phyloP scores from a whole-genome alignment of 2,329 filamentous ascomycete species.

The Endocalyx cinctus region DNA sequence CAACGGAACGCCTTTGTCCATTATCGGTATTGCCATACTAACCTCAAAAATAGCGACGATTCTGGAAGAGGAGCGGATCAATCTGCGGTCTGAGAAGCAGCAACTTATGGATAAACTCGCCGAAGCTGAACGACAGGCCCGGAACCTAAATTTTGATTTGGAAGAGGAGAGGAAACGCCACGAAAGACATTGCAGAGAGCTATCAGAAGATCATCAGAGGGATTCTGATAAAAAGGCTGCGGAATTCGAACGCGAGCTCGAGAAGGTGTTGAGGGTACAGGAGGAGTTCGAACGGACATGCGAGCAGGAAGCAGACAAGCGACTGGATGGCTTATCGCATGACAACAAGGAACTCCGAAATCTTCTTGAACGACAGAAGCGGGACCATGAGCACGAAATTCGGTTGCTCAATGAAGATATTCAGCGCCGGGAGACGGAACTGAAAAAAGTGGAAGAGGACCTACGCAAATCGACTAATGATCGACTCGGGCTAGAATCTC shows the following conservation, averaged over 20 bases:
- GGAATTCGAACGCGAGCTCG: constrained; percentile 40
- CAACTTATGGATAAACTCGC: constrained; percentile 61
- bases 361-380: constrained; percentile 46
- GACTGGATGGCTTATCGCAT: constrained; percentile 35
- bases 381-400: constrained; percentile 38
- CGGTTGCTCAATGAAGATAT: constrained; percentile 35
- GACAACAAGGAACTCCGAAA: constrained; percentile 63
- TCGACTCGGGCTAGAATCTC: constrained; percentile 15
- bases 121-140: constrained; percentile 52
- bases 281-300: constrained; percentile 39
- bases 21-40: constrained; percentile 6
- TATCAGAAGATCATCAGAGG: constrained; percentile 35
- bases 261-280: constrained; percentile 51
- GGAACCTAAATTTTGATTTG: constrained; percentile 36
- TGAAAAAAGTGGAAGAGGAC: constrained; percentile 41
- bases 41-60: constrained; percentile 37
- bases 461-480: constrained; percentile 27
- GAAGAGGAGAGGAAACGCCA: constrained; percentile 39
- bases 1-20: neutral
- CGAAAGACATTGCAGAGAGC: constrained; percentile 19
- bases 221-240: constrained; percentile 51
- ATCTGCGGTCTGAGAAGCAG: constrained; percentile 42
- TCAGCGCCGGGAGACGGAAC: constrained; percentile 52
- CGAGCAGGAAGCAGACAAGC: constrained; percentile 22
- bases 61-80: constrained; percentile 44